Evolutionary conservation across 208 protist species (phyloP).

Genomic region (Trypanosoma avium): DNA sequence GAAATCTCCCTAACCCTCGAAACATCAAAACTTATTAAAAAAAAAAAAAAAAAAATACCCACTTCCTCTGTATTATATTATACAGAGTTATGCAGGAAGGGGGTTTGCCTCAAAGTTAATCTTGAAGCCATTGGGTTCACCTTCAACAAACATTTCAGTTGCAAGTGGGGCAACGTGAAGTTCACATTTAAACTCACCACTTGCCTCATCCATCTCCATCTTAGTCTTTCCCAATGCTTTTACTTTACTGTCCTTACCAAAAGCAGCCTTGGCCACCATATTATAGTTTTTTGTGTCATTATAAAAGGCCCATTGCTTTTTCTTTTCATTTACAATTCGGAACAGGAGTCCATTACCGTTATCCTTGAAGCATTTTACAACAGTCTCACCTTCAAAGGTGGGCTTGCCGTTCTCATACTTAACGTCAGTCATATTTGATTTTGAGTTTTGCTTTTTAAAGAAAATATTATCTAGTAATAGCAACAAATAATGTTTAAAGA

Average conservation of each 20-base stretch:
- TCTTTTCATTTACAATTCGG: slow-evolving; percentile 73
- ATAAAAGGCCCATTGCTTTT: slow-evolving; percentile 84
- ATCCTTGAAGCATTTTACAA: slow-evolving; percentile 79
- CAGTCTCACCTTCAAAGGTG: slow-evolving; percentile 44
- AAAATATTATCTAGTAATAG: not conserved
- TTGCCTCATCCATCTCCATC: slow-evolving; percentile 49
- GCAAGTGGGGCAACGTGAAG: slow-evolving; percentile 45
- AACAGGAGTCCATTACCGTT: slow-evolving; percentile 85
- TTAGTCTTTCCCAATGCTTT: slow-evolving; percentile 54
- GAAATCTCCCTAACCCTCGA: too few species aligned
- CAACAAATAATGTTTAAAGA: not conserved
- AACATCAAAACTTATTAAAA: too few species aligned
- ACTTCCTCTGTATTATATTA: too few species aligned
- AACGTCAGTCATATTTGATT: slow-evolving; percentile 46
- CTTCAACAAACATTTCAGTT: slow-evolving; percentile 81
- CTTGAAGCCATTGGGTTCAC: slow-evolving; percentile 80
- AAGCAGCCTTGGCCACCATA: slow-evolving; percentile 70
- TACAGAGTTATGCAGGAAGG: not conserved
- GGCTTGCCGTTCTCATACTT: slow-evolving; percentile 69
- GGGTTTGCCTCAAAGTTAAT: slow-evolving; percentile 64
- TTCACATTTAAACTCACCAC: slow-evolving; percentile 64
- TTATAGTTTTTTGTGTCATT: slow-evolving; percentile 82
- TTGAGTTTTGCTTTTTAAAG: not conserved
- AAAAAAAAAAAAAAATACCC: slow-evolving; percentile 14
- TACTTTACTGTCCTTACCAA: slow-evolving; percentile 75